Base-by-base conservation (phyloP, 1,284 basidiomycete species). In the Trichosporon inkin region DNA sequence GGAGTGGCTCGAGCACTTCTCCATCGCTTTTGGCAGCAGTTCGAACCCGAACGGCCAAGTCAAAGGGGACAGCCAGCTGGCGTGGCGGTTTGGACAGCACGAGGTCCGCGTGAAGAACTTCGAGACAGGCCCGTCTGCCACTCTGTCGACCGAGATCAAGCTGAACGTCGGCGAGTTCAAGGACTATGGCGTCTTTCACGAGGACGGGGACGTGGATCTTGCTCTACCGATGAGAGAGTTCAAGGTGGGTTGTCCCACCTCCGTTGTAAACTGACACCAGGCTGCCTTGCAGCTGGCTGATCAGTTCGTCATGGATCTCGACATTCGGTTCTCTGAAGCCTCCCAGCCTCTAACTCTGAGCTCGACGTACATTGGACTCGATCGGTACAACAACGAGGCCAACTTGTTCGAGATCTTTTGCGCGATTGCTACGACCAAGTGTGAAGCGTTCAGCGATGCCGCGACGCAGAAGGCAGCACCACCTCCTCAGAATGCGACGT, bases 201-300 rank as follows among this genome's bases (percentile, higher is more conserved):
- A 68, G 4, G 60, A 58, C 8, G 65, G 68, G 5, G 54, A 68
- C 17, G 67, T 77, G 2, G 72, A 73, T 37, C 58, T 79, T 38
- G 73, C 73, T 0, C 62, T 79, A 38, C 78, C 78, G 1, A 75
- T 79, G 74, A 71, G 69, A 36, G 78, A 79, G 65, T 79, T 79
- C 62, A 72, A 74, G 62, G 78, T 78, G 62, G 58, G 77, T 65
- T 11, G 1, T 13, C 3, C 11, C 10, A 0, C 1, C 36, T 13
- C 17, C 7, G 2, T 2, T 13, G 28, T 6, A 20, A 20, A 17
- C 55, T 55, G 36, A 60, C 28, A 1, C 7, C 61, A 79, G 77
- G 76, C 72, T 0, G 69, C 73, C 1, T 62, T 79, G 19, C 64
- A 71, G 24, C 63, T 79, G 1, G 76, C 76, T 1, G 78, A 78